These are phyloP conservation scores for Aspergillus sp. DNA, from an alignment of 2,329 filamentous ascomycete species.

Conservation along the genomic window DNA sequence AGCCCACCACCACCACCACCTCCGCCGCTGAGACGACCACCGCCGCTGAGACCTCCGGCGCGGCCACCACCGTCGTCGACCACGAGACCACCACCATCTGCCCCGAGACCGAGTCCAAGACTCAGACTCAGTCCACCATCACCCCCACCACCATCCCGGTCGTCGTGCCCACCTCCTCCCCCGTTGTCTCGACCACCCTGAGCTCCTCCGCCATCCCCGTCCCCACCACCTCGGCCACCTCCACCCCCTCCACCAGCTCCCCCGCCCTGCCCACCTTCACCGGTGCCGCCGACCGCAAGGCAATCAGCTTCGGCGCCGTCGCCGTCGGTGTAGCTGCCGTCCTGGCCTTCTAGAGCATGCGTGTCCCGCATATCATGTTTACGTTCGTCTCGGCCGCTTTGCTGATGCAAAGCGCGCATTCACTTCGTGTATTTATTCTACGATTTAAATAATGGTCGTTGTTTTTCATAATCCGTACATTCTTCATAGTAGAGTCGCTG, in stretches of 20 bases:
- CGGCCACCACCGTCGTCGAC: slow-evolving; percentile 6
- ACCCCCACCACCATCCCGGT: slow-evolving; percentile 9
- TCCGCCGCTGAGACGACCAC: slow-evolving; percentile 6
- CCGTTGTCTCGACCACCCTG: slow-evolving; percentile 12
- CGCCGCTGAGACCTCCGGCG: slow-evolving; percentile 7
- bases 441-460: background rate
- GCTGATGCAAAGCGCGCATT: slow-evolving; percentile 2
- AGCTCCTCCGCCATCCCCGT: slow-evolving; percentile 13
- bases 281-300: slow-evolving; percentile 33
- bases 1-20: slow-evolving; percentile 7
- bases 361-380: background rate
- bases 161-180: slow-evolving; percentile 10
- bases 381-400: background rate
- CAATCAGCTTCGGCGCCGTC: slow-evolving; percentile 33
- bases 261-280: slow-evolving; percentile 23
- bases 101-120: slow-evolving; percentile 4
- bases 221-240: slow-evolving; percentile 10
- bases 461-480: no score
- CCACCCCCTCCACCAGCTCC: slow-evolving; percentile 9
- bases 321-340: slow-evolving; percentile 33
- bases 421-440: background rate
- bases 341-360: slow-evolving; percentile 33
- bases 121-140: slow-evolving; percentile 1
- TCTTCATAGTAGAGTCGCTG: no score
- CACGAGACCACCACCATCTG: slow-evolving; percentile 11